phyloP scores from a whole-genome alignment of 768 basidiomycete species.

The Amanita rubescens region DNA sequence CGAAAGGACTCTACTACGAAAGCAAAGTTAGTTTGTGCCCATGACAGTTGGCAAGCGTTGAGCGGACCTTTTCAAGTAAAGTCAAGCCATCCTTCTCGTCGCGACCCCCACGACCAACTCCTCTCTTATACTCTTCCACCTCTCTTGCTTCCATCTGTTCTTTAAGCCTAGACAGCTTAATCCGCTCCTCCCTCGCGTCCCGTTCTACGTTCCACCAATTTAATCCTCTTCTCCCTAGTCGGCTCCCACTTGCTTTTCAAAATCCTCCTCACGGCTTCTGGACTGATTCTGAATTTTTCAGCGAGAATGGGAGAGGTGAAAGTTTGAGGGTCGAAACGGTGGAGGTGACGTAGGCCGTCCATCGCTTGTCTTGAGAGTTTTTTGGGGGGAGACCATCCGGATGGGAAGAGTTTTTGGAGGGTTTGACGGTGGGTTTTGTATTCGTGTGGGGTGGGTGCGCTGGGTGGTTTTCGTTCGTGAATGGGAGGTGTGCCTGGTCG shows the following conservation, averaged over 20 bases:
- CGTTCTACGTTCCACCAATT: constrained; percentile 46
- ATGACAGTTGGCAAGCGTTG: too few species aligned
- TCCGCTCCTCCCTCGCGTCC: constrained; percentile 30
- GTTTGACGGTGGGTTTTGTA: constrained; percentile 42
- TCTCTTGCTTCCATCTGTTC: constrained; percentile 34
- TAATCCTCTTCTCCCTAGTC: constrained; percentile 41
- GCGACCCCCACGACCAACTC: constrained; percentile 12
- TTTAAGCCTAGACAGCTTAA: constrained; percentile 30
- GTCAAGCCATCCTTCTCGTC: constrained; percentile 30
- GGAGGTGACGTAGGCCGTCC: constrained; percentile 66
- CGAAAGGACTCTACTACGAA: too few species aligned
- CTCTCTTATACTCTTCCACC: constrained; percentile 19
- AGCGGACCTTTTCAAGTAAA: constrained; percentile 27
- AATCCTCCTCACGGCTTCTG: constrained; percentile 76
- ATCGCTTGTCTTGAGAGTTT: constrained; percentile 81
- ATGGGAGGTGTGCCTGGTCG: constrained; percentile 27
- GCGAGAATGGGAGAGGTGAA: constrained; percentile 67
- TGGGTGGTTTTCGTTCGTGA: constrained; percentile 32
- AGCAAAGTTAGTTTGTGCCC: neutral
- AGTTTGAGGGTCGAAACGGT: constrained; percentile 51
- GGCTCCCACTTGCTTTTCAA: constrained; percentile 71
- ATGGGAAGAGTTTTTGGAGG: constrained; percentile 49
- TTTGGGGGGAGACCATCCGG: constrained; percentile 72
- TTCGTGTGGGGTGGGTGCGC: constrained; percentile 38
- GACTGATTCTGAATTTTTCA: constrained; percentile 68